Base-by-base conservation (phyloP, 2,329 filamentous ascomycete genomes). In the Fusarium sp. region DNA sequence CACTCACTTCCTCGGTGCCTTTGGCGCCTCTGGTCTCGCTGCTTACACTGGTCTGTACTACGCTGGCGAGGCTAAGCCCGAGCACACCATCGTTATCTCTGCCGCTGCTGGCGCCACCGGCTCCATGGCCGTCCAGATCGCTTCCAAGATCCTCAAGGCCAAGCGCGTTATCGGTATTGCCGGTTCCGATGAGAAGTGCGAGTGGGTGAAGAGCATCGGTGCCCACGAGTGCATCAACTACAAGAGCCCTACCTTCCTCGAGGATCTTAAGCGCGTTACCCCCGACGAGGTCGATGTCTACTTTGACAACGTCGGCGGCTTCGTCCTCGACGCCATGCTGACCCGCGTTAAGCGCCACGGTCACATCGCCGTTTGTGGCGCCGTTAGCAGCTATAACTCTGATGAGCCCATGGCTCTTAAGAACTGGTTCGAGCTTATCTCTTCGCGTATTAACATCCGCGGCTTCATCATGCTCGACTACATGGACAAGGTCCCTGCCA, bases 391-490 rank as follows among this genome's bases (percentile, higher is more conserved):
- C 14, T 77, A 77, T 25, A 77, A 77, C 67, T 72, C 74, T 20
- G 69, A 69, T 24, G 72, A 77, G 61, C 71, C 74, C 3, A 77
- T 77, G 75, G 67, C 58, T 16, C 69, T 77, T 8, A 57, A 61
- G 48, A 77, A 77, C 59, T 77, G 75, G 75, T 77, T 77, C 34
- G 75, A 77, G 65, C 49, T 77, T 13, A 71, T 77, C 3, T 77
- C 75, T 2, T 69, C 65, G 61, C 57, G 75, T 7, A 74, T 77
- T 8, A 73, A 53, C 18, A 70, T 77, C 56, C 62, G 62, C 3
- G 75, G 75, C 3, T 77, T 77, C 49, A 76, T 77, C 18, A 75
- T 77, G 75, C 61, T 77, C 22, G 75, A 77, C 44, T 76, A 75
- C 24, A 73, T 76, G 70, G 75, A 77, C 34, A 72, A 76, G 69